phyloP scores from a whole-genome alignment of 2,329 filamentous ascomycete species.

The Sclerotinia borealis region DNA sequence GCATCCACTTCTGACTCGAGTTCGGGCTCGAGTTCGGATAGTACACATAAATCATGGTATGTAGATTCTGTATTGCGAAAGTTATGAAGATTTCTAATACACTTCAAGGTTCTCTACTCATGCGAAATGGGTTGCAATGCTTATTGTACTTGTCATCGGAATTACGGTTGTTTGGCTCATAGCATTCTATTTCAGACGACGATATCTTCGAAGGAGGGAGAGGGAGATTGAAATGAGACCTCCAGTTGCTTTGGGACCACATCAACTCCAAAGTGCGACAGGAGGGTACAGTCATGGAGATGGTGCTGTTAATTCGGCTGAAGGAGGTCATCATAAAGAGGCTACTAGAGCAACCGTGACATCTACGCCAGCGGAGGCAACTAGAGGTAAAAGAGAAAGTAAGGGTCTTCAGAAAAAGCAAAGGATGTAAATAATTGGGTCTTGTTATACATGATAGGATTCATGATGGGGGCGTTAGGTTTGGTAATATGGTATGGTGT shows the following conservation, averaged over 20 bases:
- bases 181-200: constrained; percentile 65
- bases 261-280: constrained; percentile 32
- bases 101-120: constrained; percentile 57
- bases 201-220: constrained; percentile 66
- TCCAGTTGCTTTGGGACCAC: constrained; percentile 34
- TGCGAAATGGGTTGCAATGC: constrained; percentile 76
- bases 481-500: neutral
- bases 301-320: constrained; percentile 13
- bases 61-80: neutral
- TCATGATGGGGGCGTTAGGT: neutral
- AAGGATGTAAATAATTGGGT: constrained; percentile 9
- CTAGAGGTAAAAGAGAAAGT: constrained; percentile 17
- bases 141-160: constrained; percentile 65
- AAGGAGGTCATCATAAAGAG: constrained; percentile 20
- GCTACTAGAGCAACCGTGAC: constrained; percentile 1
- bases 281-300: constrained; percentile 24
- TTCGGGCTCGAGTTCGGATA: constrained; percentile 15
- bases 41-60: constrained; percentile 15
- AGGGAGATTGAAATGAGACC: constrained; percentile 36
- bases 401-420: constrained; percentile 19
- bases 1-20: constrained; percentile 11
- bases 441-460: neutral
- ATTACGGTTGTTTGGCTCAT: constrained; percentile 62
- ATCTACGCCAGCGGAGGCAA: constrained; percentile 16
- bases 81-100: neutral